Evolutionary conservation across 495 filamentous ascomycete genomes (phyloP).

Genomic region (Daldinia vernicosa): DNA sequence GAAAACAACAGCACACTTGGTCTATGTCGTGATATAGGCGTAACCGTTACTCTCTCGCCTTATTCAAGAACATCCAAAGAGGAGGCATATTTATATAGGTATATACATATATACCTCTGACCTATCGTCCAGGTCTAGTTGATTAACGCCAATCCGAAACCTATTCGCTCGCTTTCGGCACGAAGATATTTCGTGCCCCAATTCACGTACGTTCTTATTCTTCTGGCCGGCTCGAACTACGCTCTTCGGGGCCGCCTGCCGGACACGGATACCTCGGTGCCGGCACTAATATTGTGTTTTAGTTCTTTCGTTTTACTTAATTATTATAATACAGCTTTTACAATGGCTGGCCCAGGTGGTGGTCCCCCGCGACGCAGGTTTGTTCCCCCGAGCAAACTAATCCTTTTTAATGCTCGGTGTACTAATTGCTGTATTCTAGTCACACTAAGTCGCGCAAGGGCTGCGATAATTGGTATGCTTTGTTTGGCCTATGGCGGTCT

Average conservation of each 20-base stretch:
- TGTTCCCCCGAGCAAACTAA: conserved; percentile 32
- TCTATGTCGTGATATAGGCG: conserved; percentile 41
- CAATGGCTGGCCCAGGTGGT: conserved; percentile 78
- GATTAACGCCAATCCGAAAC: conserved; percentile 42
- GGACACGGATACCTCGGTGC: conserved; percentile 14
- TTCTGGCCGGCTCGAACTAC: conserved; percentile 8
- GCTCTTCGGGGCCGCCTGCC: background rate
- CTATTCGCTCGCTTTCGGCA: conserved; percentile 53
- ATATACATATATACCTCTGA: conserved; percentile 27
- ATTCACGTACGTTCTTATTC: conserved; percentile 49
- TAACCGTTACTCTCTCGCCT: conserved; percentile 28
- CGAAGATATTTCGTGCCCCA: conserved; percentile 49
- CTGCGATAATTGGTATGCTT: conserved; percentile 81
- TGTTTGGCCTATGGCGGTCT: conserved; percentile 13
- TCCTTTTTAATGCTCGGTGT: background rate
- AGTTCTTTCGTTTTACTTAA: conserved; percentile 56
- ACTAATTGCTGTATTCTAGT: conserved; percentile 55
- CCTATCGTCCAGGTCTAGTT: conserved; percentile 34
- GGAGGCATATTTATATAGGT: conserved; percentile 30
- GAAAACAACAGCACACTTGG: conserved; percentile 15
- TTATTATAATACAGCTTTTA: conserved; percentile 43
- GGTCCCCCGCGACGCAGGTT: conserved; percentile 73
- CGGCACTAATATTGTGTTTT: conserved; percentile 28
- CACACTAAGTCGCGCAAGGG: conserved; percentile 99
- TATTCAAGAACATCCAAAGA: conserved; percentile 29